phyloP scores from a whole-genome alignment of 2,329 filamentous ascomycete species.

The Orbilia javanica region DNA sequence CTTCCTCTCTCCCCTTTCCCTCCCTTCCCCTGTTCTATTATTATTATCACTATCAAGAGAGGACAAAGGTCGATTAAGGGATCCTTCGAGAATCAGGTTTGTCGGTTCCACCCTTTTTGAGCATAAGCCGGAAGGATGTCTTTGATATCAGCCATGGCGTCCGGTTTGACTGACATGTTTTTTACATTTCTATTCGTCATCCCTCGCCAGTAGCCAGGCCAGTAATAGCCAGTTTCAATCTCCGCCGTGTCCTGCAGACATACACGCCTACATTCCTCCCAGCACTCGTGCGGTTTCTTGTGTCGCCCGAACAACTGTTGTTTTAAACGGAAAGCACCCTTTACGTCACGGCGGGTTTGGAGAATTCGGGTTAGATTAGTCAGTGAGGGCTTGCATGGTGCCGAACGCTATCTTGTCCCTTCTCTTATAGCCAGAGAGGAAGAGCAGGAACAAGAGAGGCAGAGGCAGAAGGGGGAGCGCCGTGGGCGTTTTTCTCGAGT shows the following conservation, averaged over 20 bases:
- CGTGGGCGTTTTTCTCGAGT: slow-evolving; percentile 6
- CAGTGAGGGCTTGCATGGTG: slow-evolving; percentile 20
- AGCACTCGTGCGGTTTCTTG: background rate
- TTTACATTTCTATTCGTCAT: too few relatives aligned
- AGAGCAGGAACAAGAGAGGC: background rate
- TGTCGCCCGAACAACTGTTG: slow-evolving; percentile 6
- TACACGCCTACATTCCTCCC: background rate
- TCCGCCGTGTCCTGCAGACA: slow-evolving; percentile 11
- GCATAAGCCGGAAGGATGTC: background rate
- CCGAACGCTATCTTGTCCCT: background rate
- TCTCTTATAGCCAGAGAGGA: background rate
- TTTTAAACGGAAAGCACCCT: slow-evolving; percentile 16
- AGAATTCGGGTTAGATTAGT: slow-evolving; percentile 2
- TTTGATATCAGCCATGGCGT: slow-evolving; percentile 17
- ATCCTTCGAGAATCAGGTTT: slow-evolving; percentile 13
- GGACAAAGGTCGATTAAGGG: background rate
- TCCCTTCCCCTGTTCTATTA: background rate
- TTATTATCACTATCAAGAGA: background rate
- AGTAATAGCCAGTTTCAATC: background rate
- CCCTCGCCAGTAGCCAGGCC: background rate
- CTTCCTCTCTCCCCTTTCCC: too few relatives aligned
- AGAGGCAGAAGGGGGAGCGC: slow-evolving; percentile 26
- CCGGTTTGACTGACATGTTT: slow-evolving; percentile 17
- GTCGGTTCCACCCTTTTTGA: background rate
- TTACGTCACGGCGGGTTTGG: slow-evolving; percentile 52